Conservation (phyloP, 305 asterid genomes). For the Fraxinus angustifolia region DNA sequence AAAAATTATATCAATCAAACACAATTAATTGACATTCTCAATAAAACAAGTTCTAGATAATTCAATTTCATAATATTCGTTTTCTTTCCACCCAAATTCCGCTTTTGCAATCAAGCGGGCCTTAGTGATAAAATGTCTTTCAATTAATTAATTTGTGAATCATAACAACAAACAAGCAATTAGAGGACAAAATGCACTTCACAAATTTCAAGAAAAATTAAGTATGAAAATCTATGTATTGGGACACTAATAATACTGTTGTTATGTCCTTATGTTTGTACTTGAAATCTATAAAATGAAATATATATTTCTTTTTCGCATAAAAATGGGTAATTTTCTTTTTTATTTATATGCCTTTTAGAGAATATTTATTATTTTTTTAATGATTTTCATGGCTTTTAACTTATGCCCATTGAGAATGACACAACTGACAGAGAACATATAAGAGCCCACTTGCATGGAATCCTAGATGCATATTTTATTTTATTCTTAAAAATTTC, state of each 20-base stretch:
- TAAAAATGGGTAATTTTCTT: not conserved
- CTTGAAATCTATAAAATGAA: not conserved
- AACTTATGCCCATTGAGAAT: constrained; percentile 6
- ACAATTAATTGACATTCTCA: no score
- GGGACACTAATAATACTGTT: not conserved
- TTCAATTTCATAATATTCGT: no score
- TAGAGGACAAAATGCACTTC: constrained; percentile 11
- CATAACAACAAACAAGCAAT: not conserved
- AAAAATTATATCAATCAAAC: no score
- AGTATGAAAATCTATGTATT: not conserved
- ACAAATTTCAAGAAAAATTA: not conserved
- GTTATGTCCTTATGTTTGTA: not conserved
- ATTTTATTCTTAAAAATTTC: not conserved
- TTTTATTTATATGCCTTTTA: not conserved
- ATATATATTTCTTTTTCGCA: not conserved
- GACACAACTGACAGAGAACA: not conserved
- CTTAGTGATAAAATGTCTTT: no score
- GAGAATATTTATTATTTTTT: not conserved
- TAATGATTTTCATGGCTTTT: not conserved
- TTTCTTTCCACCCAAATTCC: no score
- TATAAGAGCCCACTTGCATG: constrained; percentile 14
- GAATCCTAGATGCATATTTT: constrained; percentile 13
- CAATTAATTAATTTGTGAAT: not conserved
- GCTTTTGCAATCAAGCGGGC: no score
- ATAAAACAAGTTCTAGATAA: no score